Conservation (phyloP, 345 rosid species). For the Populus ilicifolia region DNA sequence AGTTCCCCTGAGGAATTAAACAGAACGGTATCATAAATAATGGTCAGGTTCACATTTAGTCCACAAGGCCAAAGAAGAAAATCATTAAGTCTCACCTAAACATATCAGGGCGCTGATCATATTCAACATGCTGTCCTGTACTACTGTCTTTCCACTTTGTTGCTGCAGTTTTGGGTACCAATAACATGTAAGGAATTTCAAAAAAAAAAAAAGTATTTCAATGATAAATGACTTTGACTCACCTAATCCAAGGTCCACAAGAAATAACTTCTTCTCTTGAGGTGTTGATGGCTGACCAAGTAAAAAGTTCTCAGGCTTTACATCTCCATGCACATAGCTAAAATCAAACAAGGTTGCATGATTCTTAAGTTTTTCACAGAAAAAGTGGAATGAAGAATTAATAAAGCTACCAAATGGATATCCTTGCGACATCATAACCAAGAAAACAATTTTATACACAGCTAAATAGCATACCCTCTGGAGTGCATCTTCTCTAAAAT, state of each 20-base stretch:
- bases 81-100: slow-evolving; percentile 18
- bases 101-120: slow-evolving; percentile 37
- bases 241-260: slow-evolving; percentile 37
- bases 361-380: neutral
- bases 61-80: neutral
- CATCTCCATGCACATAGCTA: slow-evolving; percentile 39
- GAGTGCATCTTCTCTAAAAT: slow-evolving; percentile 36
- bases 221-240: slow-evolving; percentile 11
- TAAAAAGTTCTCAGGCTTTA: slow-evolving; percentile 37
- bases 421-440: neutral
- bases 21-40: neutral
- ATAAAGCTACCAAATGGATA: neutral
- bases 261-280: slow-evolving; percentile 34
- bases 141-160: slow-evolving; percentile 32
- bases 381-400: neutral
- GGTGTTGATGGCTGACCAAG: slow-evolving; percentile 31
- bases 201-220: neutral
- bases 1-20: slow-evolving; percentile 23
- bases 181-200: slow-evolving; percentile 15
- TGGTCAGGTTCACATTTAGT: neutral
- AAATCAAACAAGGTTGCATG: neutral
- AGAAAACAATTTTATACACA: neutral
- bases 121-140: slow-evolving; percentile 31
- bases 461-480: slow-evolving; percentile 21
- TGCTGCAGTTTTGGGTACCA: slow-evolving; percentile 21